These are phyloP conservation scores for Beauveria brongniartii DNA, from an alignment of 2,329 filamentous ascomycete genomes.

Conservation along the genomic window DNA sequence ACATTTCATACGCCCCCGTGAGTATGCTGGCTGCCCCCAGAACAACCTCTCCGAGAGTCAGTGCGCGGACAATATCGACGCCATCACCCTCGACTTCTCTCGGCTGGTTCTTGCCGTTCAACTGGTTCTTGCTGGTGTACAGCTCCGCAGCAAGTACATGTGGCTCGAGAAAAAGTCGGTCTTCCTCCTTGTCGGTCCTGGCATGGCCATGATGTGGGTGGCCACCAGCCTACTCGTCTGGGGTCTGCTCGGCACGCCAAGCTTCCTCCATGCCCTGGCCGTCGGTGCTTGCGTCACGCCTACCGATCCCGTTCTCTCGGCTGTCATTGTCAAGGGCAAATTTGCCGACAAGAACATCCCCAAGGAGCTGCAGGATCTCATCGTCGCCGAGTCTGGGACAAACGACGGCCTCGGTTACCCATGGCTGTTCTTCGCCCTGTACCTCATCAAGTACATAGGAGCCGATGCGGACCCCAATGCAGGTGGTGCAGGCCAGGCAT, in stretches of 20 bases:
- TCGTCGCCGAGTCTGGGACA: conserved; percentile 74
- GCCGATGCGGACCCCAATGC: conserved; percentile 52
- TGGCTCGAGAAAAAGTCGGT: conserved; percentile 71
- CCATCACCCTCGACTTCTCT: conserved; percentile 75
- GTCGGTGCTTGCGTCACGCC: conserved; percentile 85
- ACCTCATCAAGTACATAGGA: conserved; percentile 69
- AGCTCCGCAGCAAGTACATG: conserved; percentile 77
- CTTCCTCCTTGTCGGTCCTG: conserved; percentile 66
- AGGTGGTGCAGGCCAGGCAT: conserved; percentile 46
- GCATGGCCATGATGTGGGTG: conserved; percentile 85
- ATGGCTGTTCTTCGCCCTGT: conserved; percentile 77
- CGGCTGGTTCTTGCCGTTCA: conserved; percentile 85
- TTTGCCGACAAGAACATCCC: conserved; percentile 90
- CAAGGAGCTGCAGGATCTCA: conserved; percentile 69
- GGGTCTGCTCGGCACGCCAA: conserved; percentile 62
- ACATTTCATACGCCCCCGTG: conserved; percentile 65
- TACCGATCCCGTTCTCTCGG: conserved; percentile 80
- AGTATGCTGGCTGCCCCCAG: conserved; percentile 52
- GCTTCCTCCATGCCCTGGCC: conserved; percentile 70
- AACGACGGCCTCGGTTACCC: conserved; percentile 89
- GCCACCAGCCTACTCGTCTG: conserved; percentile 71
- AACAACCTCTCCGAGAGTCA: conserved; percentile 15
- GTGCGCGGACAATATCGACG: conserved; percentile 50
- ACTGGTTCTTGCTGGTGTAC: conserved; percentile 79
- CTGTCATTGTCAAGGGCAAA: conserved; percentile 86